phyloP scores from a whole-genome alignment of 1,284 basidiomycete genomes.

The Apiotrichum gracile region DNA sequence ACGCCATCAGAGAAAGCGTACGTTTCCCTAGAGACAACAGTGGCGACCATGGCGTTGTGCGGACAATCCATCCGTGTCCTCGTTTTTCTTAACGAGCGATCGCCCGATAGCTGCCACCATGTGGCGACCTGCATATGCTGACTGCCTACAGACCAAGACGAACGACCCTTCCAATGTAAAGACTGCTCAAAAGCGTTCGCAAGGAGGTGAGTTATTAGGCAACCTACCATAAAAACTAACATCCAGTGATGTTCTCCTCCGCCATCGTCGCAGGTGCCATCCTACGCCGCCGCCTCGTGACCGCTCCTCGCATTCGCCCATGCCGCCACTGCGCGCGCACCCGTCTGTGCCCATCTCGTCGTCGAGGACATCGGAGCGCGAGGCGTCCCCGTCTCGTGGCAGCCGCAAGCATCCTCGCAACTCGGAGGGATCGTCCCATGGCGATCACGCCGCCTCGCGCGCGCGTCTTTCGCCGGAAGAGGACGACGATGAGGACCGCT shows the following conservation, averaged over 20 bases:
- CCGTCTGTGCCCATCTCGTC: constrained; percentile 41
- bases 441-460: constrained; percentile 5
- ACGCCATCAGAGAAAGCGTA: constrained; percentile 48
- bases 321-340: constrained; percentile 29
- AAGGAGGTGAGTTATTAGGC: constrained; percentile 45
- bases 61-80: neutral
- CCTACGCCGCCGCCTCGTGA: constrained; percentile 42
- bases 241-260: constrained; percentile 46
- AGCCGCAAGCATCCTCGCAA: constrained; percentile 28
- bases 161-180: constrained; percentile 46
- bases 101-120: too few species aligned
- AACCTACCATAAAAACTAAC: too few species aligned
- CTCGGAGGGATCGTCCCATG: neutral
- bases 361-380: constrained; percentile 35
- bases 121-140: too few species aligned
- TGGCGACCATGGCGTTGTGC: neutral
- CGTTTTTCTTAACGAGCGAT: too few species aligned
- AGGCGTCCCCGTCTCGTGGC: constrained; percentile 25
- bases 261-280: constrained; percentile 47
- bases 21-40: constrained; percentile 10
- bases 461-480: constrained; percentile 14
- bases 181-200: constrained; percentile 48
- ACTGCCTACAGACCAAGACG: constrained; percentile 40
- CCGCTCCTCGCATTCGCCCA: constrained; percentile 34
- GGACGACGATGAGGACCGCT: constrained; percentile 30